Conservation (phyloP, 2,329 filamentous ascomycete genomes). For the Penicillium sp. region DNA sequence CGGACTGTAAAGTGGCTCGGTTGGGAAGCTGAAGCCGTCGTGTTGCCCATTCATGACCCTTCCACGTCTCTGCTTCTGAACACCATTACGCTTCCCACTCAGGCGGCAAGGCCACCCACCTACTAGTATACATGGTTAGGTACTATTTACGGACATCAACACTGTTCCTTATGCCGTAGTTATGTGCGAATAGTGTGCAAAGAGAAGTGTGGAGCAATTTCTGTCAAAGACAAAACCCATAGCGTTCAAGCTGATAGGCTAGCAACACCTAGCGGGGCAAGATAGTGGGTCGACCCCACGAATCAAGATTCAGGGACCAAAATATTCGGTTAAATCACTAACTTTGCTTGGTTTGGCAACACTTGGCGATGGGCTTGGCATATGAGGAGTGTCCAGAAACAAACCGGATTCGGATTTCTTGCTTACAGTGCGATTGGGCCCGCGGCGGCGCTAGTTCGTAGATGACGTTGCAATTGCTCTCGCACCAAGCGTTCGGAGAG, state of each 20-base stretch:
- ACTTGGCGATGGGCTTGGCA: not conserved
- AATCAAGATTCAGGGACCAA: not conserved
- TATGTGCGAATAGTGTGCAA: not conserved
- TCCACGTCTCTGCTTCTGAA: conserved; percentile 17
- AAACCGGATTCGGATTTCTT: not conserved
- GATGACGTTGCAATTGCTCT: not conserved
- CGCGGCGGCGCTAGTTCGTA: not conserved
- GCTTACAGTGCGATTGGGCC: conserved; percentile 1
- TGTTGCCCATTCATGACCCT: conserved; percentile 19
- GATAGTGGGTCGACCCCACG: not conserved
- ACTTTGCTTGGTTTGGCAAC: not conserved
- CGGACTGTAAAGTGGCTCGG: conserved; percentile 38
- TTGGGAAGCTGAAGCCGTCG: conserved; percentile 20
- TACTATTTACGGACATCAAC: too few relatives aligned
- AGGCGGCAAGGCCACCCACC: not conserved
- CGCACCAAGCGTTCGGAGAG: not conserved
- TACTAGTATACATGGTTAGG: too few relatives aligned
- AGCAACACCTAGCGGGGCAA: not conserved
- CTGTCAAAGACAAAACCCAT: too few relatives aligned
- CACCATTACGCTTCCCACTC: not conserved
- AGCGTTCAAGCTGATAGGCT: not conserved
- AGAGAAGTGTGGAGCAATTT: not conserved
- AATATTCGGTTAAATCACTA: not conserved
- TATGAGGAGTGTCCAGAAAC: not conserved
- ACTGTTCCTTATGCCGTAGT: too few relatives aligned